Conservation (phyloP, 192 early-diverging fungal species). For the Funneliformis mosseae region DNA sequence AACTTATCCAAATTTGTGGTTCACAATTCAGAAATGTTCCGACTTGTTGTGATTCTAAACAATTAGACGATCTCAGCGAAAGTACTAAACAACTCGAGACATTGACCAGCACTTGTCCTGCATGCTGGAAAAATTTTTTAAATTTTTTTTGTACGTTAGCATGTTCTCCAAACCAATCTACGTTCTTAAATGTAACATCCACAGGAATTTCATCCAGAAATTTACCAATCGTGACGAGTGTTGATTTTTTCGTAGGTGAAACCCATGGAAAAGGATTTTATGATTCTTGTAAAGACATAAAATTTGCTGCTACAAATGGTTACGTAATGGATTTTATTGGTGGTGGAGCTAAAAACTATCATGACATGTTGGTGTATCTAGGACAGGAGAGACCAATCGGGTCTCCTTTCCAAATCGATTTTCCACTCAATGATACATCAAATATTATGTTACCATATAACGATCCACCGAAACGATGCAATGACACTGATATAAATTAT, state of each 20-base stretch:
- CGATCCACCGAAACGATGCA: slow-evolving; percentile 48
- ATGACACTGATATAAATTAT: slow-evolving; percentile 51
- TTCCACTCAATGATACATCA: slow-evolving; percentile 48
- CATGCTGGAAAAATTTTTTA: slow-evolving; percentile 68
- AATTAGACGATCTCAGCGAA: slow-evolving; percentile 49
- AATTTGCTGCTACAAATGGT: slow-evolving; percentile 66
- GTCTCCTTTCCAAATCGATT: slow-evolving; percentile 67
- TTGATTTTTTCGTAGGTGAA: slow-evolving; percentile 59
- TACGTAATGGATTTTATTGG: slow-evolving; percentile 70
- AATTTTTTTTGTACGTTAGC: slow-evolving; percentile 67
- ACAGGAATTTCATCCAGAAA: slow-evolving; percentile 36
- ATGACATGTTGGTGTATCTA: slow-evolving; percentile 57
- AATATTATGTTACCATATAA: slow-evolving; percentile 38
- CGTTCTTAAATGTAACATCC: slow-evolving; percentile 62
- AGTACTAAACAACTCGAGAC: slow-evolving; percentile 55
- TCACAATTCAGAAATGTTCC: slow-evolving; percentile 45
- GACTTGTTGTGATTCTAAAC: slow-evolving; percentile 60
- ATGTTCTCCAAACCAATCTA: slow-evolving; percentile 66
- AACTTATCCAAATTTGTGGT: slow-evolving; percentile 58
- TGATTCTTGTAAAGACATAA: slow-evolving; percentile 68
- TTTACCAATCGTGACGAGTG: slow-evolving; percentile 43
- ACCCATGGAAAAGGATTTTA: slow-evolving; percentile 57
- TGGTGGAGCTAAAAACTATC: slow-evolving; percentile 60
- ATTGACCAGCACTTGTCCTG: slow-evolving; percentile 62
- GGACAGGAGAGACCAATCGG: slow-evolving; percentile 58